A percentile compares a stretch with the other conserved stretches of the same genome.
Conservation (phyloP, 371 early-diverging fungal genomes). For the Entomophthora muscae region DNA sequence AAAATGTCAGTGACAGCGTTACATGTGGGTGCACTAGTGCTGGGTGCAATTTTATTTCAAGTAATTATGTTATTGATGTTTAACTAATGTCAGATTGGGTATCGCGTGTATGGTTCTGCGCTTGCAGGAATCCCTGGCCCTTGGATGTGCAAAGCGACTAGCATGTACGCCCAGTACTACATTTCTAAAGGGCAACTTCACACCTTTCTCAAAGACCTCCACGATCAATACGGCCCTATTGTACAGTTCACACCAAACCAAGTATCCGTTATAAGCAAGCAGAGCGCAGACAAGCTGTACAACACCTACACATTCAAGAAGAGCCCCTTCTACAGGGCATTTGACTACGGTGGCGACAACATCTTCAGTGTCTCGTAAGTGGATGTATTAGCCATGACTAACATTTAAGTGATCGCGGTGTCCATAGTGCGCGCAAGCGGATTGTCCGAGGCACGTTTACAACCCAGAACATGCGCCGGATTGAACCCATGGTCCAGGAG, state of each 20-base stretch:
- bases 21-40: too few relatives aligned
- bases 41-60: too few relatives aligned
- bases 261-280: neutral
- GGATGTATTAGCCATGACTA: neutral
- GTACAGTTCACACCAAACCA: constrained; percentile 1
- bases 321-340: constrained; percentile 1
- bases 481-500: neutral
- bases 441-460: neutral
- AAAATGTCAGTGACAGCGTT: too few relatives aligned
- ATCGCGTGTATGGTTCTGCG: neutral
- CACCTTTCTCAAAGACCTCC: constrained; percentile 1
- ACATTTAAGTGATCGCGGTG: neutral
- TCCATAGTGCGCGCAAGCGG: neutral
- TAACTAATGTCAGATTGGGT: too few relatives aligned
- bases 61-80: too few relatives aligned
- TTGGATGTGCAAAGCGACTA: neutral
- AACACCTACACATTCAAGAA: neutral
- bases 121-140: neutral
- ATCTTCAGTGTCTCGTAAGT: neutral
- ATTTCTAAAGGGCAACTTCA: neutral
- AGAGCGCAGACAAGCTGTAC: neutral
- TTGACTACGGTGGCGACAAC: neutral
- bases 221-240: constrained; percentile 4
- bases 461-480: neutral
- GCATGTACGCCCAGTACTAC: neutral